A percentile compares a stretch with the other conserved stretches of the same genome.
Conservation (phyloP, 1,139 yeast genomes). For the Nakaseomyces sp. region DNA sequence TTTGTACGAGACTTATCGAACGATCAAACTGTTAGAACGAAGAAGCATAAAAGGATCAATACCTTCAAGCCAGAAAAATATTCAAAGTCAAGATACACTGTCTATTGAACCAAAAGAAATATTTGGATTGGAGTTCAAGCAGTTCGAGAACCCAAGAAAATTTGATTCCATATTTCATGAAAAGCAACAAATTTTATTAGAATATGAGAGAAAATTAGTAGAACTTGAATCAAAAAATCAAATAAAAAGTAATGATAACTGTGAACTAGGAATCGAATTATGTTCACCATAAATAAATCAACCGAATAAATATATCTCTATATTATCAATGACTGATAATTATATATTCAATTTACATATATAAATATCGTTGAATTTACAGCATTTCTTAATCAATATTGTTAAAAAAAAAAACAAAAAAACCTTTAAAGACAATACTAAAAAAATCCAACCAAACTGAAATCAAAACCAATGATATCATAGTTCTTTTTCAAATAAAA, state of each 20-base stretch:
- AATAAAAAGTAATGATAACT: no score
- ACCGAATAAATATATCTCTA: no score
- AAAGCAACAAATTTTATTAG: neutral
- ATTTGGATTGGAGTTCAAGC: neutral
- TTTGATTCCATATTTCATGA: neutral
- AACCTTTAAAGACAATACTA: no score
- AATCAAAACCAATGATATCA: no score
- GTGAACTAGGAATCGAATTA: neutral
- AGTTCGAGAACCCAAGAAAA: neutral
- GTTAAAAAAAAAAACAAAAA: no score
- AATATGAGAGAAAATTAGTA: neutral
- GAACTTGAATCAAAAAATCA: neutral
- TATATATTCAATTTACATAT: no score
- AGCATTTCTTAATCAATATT: no score
- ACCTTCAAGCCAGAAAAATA: neutral
- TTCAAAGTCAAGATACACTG: no score
- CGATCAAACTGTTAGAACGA: constrained; percentile 27
- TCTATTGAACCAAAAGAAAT: neutral
- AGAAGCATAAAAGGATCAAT: neutral
- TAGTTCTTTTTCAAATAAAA: no score
- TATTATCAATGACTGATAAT: no score
- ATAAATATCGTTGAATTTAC: no score
- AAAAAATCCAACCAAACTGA: no score
- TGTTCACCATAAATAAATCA: neutral
- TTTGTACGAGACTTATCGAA: constrained; percentile 85